phyloP scores from a whole-genome alignment of 169 alveolate species.

The Eimeria zaria region DNA sequence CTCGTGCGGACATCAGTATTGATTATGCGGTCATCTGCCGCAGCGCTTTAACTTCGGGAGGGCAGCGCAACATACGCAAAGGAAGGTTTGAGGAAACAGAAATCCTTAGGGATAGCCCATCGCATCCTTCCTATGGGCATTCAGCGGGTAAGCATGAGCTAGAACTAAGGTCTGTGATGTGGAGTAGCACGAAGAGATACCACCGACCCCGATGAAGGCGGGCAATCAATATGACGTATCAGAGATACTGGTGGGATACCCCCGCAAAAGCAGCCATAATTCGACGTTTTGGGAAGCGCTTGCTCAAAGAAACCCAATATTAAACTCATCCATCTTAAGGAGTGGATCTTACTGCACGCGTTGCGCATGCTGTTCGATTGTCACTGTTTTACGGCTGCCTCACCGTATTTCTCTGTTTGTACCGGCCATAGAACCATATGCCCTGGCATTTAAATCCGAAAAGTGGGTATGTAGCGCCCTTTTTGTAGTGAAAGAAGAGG shows the following conservation, averaged over 20 bases:
- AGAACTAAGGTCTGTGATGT: background rate
- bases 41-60: background rate
- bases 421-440: background rate
- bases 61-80: background rate
- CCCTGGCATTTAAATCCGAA: background rate
- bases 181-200: background rate
- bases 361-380: background rate
- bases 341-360: background rate
- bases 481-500: background rate
- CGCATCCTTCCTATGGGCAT: background rate
- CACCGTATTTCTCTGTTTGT: background rate
- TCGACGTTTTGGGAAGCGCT: background rate
- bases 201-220: background rate
- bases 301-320: background rate
- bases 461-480: background rate
- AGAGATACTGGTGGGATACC: background rate
- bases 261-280: background rate
- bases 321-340: background rate
- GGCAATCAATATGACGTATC: background rate
- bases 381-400: background rate
- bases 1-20: background rate
- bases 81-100: too few relatives aligned
- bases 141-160: background rate
- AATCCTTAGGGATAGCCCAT: background rate
- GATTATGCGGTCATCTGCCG: background rate